Evolutionary conservation across 2,329 filamentous ascomycete species (phyloP).

Genomic region (Fusarium algeriense): DNA sequence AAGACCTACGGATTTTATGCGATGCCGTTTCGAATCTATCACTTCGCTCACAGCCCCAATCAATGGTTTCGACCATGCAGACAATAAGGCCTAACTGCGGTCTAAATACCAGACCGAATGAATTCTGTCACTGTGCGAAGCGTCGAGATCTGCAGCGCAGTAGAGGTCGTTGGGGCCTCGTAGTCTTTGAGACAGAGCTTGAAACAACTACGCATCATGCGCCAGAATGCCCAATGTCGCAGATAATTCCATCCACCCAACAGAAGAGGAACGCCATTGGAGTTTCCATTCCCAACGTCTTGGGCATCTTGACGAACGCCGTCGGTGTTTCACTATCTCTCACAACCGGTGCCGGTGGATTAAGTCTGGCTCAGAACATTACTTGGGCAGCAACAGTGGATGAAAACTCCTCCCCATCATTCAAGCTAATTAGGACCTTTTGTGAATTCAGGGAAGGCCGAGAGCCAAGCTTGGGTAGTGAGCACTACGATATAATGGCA

Average conservation of each 20-base stretch:
- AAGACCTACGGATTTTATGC: not conserved
- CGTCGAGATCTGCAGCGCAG: not conserved
- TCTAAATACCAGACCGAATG: no score
- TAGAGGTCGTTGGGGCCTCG: not conserved
- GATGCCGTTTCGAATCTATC: not conserved
- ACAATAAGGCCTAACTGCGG: no score
- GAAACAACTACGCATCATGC: not conserved
- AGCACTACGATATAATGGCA: not conserved
- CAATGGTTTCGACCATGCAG: fast-evolving
- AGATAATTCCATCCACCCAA: not conserved
- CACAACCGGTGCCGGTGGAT: not conserved
- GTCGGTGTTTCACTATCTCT: not conserved
- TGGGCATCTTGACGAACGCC: not conserved
- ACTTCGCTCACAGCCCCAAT: no score
- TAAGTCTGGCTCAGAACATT: not conserved
- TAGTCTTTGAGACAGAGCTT: not conserved
- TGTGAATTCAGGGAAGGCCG: fast-evolving
- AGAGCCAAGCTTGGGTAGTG: not conserved
- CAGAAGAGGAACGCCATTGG: not conserved
- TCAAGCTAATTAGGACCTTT: not conserved
- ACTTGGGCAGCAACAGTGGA: not conserved
- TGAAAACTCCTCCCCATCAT: not conserved
- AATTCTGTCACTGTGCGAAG: not conserved
- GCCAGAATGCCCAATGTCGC: not conserved
- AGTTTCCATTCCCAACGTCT: not conserved